These are phyloP conservation scores for Scedosporium dehoogii DNA, from an alignment of 2,329 filamentous ascomycete species.

Conservation along the genomic window DNA sequence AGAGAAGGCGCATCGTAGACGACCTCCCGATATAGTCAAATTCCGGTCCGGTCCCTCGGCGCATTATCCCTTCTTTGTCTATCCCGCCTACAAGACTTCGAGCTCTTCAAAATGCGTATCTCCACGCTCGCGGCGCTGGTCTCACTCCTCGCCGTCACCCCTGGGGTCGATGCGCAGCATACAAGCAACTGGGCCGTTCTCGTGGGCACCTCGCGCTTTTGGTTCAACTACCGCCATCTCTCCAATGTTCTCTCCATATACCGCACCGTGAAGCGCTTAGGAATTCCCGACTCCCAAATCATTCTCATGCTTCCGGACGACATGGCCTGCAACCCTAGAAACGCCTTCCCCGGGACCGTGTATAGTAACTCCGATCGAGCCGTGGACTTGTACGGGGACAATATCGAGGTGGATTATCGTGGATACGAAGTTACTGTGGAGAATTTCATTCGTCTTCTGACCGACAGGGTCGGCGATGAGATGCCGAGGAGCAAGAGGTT, in stretches of 20 bases:
- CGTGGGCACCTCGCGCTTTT: conserved; percentile 97
- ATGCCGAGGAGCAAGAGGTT: conserved; percentile 91
- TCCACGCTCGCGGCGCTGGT: conserved; percentile 37
- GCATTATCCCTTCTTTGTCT: background rate
- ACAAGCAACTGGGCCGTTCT: conserved; percentile 99
- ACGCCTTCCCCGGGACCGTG: conserved; percentile 93
- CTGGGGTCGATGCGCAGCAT: conserved; percentile 55
- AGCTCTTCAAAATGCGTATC: conserved; percentile 32
- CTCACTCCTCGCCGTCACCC: conserved; percentile 29
- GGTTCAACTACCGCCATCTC: conserved; percentile 99
- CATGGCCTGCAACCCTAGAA: conserved; percentile 98
- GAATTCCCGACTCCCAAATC: conserved; percentile 96
- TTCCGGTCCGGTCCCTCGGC: too few relatives aligned
- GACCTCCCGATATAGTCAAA: too few relatives aligned
- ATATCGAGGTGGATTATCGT: conserved; percentile 97
- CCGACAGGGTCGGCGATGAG: conserved; percentile 86
- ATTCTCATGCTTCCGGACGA: conserved; percentile 99
- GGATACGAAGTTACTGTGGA: conserved; percentile 98
- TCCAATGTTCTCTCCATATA: conserved; percentile 97
- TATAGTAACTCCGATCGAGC: conserved; percentile 97
- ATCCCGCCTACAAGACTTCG: conserved; percentile 29
- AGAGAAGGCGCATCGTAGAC: background rate
- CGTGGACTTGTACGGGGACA: conserved; percentile 93
- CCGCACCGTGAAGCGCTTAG: conserved; percentile 92
- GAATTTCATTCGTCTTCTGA: conserved; percentile 93